Evolutionary conservation across 805 yeast species (phyloP).

Genomic region (Torulaspora indica): DNA sequence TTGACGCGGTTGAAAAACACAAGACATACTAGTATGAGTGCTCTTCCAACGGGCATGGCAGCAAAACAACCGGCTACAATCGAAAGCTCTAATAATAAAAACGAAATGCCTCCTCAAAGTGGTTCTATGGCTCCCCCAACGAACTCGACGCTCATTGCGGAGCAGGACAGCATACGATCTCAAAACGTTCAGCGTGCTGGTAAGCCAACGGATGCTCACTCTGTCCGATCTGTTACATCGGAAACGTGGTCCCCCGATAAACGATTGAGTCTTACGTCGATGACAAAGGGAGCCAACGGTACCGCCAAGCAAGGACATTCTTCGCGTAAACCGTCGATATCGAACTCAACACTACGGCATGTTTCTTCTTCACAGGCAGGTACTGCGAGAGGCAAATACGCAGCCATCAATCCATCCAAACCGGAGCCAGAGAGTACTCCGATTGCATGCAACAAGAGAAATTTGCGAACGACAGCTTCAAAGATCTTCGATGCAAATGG

Average conservation of each 20-base stretch:
- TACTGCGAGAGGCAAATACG: slow-evolving; percentile 8
- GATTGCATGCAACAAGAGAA: slow-evolving; percentile 24
- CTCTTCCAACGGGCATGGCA: slow-evolving; percentile 19
- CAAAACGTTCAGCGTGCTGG: slow-evolving; percentile 6
- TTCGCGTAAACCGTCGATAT: slow-evolving; percentile 18
- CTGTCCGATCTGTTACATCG: slow-evolving; percentile 25
- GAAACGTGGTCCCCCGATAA: slow-evolving; percentile 30
- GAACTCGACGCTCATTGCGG: slow-evolving; percentile 15
- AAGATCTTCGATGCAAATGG: slow-evolving; percentile 70
- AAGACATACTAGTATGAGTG: slow-evolving; percentile 35
- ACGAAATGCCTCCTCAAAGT: background rate
- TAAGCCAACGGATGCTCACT: slow-evolving; percentile 22
- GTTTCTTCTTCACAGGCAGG: slow-evolving; percentile 12
- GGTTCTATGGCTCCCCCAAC: slow-evolving; percentile 3
- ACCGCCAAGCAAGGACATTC: slow-evolving; percentile 4
- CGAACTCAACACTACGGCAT: slow-evolving; percentile 19
- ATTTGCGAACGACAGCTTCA: slow-evolving; percentile 63
- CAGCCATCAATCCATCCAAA: background rate
- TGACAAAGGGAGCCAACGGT: slow-evolving; percentile 11
- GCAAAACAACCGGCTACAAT: background rate
- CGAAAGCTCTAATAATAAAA: background rate
- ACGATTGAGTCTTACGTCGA: slow-evolving; percentile 21
- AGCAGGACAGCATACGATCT: slow-evolving; percentile 21
- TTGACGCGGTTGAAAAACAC: slow-evolving; percentile 29
- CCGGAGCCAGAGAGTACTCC: slow-evolving; percentile 6